A percentile compares a stretch with the other conserved stretches of the same genome.
phyloP scores from a whole-genome alignment of 768 basidiomycete species.

The Mycena indigotica region DNA sequence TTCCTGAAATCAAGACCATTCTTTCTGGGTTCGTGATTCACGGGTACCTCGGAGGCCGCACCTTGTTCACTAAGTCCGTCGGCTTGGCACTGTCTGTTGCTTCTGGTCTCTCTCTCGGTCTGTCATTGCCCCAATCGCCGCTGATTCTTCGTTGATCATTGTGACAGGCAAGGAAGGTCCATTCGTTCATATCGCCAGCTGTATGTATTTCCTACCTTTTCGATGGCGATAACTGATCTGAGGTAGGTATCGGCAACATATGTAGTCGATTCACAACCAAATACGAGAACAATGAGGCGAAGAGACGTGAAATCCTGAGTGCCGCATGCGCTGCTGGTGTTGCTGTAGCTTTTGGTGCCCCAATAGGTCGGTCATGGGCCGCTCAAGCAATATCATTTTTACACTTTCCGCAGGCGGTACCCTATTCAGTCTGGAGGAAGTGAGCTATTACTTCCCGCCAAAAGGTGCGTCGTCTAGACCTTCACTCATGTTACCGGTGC shows the following conservation, averaged over 20 bases:
- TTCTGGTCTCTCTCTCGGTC: constrained; percentile 75
- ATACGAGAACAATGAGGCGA: constrained; percentile 96
- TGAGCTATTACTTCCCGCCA: constrained; percentile 95
- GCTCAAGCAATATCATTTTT: background rate
- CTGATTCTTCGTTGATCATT: background rate
- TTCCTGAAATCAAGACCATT: constrained; percentile 96
- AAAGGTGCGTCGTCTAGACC: constrained; percentile 51
- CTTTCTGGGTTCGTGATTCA: constrained; percentile 95
- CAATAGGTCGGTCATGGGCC: constrained; percentile 60
- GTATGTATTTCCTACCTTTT: constrained; percentile 71
- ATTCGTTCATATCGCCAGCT: constrained; percentile 43
- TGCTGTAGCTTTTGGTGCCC: constrained; percentile 95
- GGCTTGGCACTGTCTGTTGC: constrained; percentile 91
- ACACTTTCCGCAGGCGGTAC: constrained; percentile 49
- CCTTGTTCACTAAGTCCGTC: constrained; percentile 85
- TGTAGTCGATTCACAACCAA: constrained; percentile 82
- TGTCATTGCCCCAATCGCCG: background rate
- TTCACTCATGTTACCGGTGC: background rate
- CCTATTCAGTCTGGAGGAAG: constrained; percentile 91
- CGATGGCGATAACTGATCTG: constrained; percentile 52
- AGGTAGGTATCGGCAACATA: constrained; percentile 78
- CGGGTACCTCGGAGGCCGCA: constrained; percentile 91
- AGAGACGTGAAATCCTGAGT: constrained; percentile 91
- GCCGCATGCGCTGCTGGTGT: constrained; percentile 98
- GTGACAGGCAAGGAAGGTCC: constrained; percentile 41